Conservation (phyloP, 768 basidiomycete species). For the Termitomyces titanicus region DNA sequence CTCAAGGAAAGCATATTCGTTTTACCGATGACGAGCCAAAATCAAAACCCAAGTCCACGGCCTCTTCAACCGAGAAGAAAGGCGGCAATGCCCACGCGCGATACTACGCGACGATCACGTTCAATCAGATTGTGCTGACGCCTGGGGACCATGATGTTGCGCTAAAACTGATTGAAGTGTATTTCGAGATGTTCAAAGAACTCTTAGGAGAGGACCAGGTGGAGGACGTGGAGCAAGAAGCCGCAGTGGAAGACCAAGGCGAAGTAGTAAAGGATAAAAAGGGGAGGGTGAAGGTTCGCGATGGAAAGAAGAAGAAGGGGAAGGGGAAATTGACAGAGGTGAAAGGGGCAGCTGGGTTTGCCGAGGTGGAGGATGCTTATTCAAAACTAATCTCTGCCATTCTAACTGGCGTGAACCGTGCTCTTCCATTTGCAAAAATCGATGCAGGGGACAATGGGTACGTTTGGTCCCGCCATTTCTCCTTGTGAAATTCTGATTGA, state of each 20-base stretch:
- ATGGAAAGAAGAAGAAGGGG: constrained; percentile 34
- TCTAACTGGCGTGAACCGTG: constrained; percentile 92
- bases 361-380: constrained; percentile 74
- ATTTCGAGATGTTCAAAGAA: constrained; percentile 93
- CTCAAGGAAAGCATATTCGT: constrained; percentile 45
- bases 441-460: constrained; percentile 66
- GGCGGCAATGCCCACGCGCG: constrained; percentile 66
- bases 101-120: constrained; percentile 91
- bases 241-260: constrained; percentile 27
- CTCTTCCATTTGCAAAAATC: constrained; percentile 87
- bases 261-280: constrained; percentile 27
- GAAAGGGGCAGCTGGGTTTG: constrained; percentile 61
- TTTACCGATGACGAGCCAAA: constrained; percentile 40
- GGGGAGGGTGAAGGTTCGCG: constrained; percentile 18
- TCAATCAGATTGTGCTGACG: constrained; percentile 86
- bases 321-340: constrained; percentile 32
- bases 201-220: constrained; percentile 61
- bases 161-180: constrained; percentile 76
- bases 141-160: constrained; percentile 72
- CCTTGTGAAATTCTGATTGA: background rate
- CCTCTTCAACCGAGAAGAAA: constrained; percentile 32
- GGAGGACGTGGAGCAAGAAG: constrained; percentile 26
- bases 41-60: constrained; percentile 24
- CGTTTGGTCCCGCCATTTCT: constrained; percentile 17
- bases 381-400: constrained; percentile 87